Percentiles rank a stretch among this genome's conserved stretches.
phyloP scores from a whole-genome alignment of 768 basidiomycete species.

The Megacollybia marginata region DNA sequence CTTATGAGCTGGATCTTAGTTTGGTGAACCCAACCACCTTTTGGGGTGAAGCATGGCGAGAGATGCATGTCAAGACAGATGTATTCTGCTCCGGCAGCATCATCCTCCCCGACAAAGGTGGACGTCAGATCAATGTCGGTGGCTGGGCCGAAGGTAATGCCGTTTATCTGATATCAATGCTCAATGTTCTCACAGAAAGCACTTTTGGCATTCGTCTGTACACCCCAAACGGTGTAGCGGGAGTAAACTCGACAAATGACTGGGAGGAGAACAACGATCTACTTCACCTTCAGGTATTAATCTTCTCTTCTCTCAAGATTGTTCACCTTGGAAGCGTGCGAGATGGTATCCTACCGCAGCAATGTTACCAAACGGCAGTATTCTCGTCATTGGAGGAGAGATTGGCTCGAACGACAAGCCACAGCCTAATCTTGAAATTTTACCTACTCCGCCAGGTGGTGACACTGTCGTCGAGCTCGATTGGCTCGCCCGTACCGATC shows the following conservation, averaged over 20 bases:
- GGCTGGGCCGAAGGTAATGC: slow-evolving; percentile 23
- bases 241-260: slow-evolving; percentile 68
- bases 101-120: slow-evolving; percentile 69
- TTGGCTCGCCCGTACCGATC: slow-evolving; percentile 66
- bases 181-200: slow-evolving; percentile 28
- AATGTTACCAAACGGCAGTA: slow-evolving; percentile 64
- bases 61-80: slow-evolving; percentile 70
- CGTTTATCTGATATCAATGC: not conserved
- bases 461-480: slow-evolving; percentile 54
- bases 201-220: slow-evolving; percentile 71
- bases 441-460: slow-evolving; percentile 62
- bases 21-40: slow-evolving; percentile 35
- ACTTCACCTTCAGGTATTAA: slow-evolving; percentile 1
- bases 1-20: slow-evolving; percentile 68
- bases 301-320: not conserved
- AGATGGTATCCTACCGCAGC: slow-evolving; percentile 72
- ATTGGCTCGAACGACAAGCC: slow-evolving; percentile 59
- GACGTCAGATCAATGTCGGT: slow-evolving; percentile 57
- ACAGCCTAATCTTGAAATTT: slow-evolving; percentile 62
- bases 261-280: slow-evolving; percentile 65
- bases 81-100: slow-evolving; percentile 76
- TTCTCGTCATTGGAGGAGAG: slow-evolving; percentile 73
- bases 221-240: slow-evolving; percentile 57
- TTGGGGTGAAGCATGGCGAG: slow-evolving; percentile 50
- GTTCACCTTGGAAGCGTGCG: slow-evolving; percentile 31